Evolutionary conservation across 371 early-diverging fungal genomes (phyloP).

Genomic region (Mucor irregularis): DNA sequence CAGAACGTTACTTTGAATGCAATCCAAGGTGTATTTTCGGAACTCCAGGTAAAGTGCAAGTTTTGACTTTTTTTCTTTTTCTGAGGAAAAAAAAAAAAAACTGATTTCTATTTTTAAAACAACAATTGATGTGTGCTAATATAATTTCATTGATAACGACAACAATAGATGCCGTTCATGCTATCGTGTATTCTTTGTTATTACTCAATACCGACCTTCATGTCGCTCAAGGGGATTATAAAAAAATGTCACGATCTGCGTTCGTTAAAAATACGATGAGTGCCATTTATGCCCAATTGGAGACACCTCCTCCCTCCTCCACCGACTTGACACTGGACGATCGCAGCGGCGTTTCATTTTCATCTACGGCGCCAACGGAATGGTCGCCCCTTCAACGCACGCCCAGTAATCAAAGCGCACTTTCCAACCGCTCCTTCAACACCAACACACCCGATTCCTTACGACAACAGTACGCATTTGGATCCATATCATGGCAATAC

Average conservation of each 20-base stretch:
- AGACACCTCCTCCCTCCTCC: constrained; percentile 23
- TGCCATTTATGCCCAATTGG: constrained; percentile 32
- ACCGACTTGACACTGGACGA: constrained; percentile 9
- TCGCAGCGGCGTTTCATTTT: constrained; percentile 12
- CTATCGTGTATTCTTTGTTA: constrained; percentile 79
- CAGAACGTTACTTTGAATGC: constrained; percentile 73
- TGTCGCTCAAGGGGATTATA: constrained; percentile 64
- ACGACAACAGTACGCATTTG: background rate
- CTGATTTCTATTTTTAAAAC: background rate
- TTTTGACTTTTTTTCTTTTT: background rate
- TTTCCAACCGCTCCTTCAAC: constrained; percentile 4
- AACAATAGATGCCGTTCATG: constrained; percentile 68
- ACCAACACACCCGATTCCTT: constrained; percentile 2
- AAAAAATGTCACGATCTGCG: constrained; percentile 56
- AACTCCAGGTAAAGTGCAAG: constrained; percentile 15
- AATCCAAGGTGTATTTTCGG: constrained; percentile 59
- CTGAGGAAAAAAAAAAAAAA: background rate
- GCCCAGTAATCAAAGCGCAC: constrained; percentile 16
- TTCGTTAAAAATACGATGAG: constrained; percentile 56
- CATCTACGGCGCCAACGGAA: constrained; percentile 3
- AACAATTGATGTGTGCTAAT: background rate
- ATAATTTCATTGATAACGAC: background rate
- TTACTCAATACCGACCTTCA: constrained; percentile 92
- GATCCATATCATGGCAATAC: constrained; percentile 27
- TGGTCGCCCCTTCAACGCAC: constrained; percentile 17